Evolutionary conservation across 257 asterid species (phyloP), one percentile per base, ranked within the genome.

Genomic region (Plantago major): DNA sequence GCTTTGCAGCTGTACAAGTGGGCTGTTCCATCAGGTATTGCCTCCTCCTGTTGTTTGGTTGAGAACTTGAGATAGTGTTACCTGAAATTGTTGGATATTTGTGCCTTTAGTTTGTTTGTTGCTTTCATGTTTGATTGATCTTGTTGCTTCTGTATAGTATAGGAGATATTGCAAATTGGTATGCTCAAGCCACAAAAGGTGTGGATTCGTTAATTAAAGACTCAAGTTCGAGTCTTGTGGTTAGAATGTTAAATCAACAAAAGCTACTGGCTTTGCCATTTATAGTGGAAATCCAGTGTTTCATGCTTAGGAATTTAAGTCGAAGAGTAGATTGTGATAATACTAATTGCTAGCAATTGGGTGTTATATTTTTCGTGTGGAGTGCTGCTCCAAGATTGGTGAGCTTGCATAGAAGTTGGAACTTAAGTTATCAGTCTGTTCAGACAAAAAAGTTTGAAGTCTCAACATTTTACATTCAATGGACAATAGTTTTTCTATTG

Each of bases 21-120:
- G 94, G 95, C 88, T 55, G 49, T 89, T 61, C 86, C 97, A 11
- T 37, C 81, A 73, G 99, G 96, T 87, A n/a, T n/a, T n/a, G n/a
- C n/a, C n/a, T n/a, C n/a, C n/a, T n/a, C n/a, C n/a, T n/a, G n/a
- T n/a, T n/a, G n/a, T n/a, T n/a, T n/a, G n/a, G n/a, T n/a, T n/a
- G n/a, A n/a, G n/a, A n/a, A n/a, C n/a, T n/a, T n/a, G n/a, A n/a
- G n/a, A n/a, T n/a, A n/a, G n/a, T n/a, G n/a, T n/a, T n/a, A n/a
- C n/a, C n/a, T n/a, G n/a, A 3, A 15, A 38, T 0, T 43, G 28
- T 28, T 60, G 26, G 45, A 30, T 40, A 8, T 58, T 12, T 16
- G n/a, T n/a, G n/a, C n/a, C n/a, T n/a, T n/a, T n/a, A n/a, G n/a
- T n/a, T n/a, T n/a, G n/a, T n/a, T n/a, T n/a, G n/a, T n/a, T n/a